Evolutionary conservation across 148 eudicot species (phyloP), one percentile per base, ranked within the genome.

Genomic region (Amaranthus hypochondriacus): DNA sequence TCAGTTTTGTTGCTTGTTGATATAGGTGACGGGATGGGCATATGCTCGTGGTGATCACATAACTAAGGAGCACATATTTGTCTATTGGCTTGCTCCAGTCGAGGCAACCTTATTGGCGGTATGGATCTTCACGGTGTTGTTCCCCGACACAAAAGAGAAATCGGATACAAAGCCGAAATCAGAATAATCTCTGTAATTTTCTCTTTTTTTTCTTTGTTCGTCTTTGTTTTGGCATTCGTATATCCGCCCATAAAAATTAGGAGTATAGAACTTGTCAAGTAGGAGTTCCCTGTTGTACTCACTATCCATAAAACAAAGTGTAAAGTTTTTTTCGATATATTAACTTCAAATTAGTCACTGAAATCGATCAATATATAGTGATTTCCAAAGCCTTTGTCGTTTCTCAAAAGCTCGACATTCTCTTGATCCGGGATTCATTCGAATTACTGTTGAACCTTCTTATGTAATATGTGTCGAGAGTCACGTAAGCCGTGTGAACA

Each of bases 31-130:
- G 81, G 98, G 97, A 61, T 94, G 97, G 97, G 98, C 98, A 60
- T 88, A 82, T 83, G 96, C 96, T 70, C 88, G 89, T 6, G 92
- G 97, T 39, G 89, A 88, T 76, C 89, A 94, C 81, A 66, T 80
- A 75, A 87, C 90, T 43, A 94, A 88, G 82, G 96, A 91, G 82
- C 97, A 91, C 75, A 71, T 94, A 69, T 61, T 87, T 69, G 98
- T 94, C n/a, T 94, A 94, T 72, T 94, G 98, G 98, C 97, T 94
- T 74, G 98, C 92, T 5, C 98, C 98, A 3, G 49, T 91, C 0
- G 88, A 83, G 71, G 96, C 87, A 4, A 94, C 96, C 70, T 73
- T 94, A 21, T 76, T 87, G 63, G 97, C 90, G 8, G 92, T 82
- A 48, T 91, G 96, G 97, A 74, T 78, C 47, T 89, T 76, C 67